Percentiles rank a stretch among this genome's conserved stretches.
phyloP scores from a whole-genome alignment of 1,284 basidiomycete species.

The Salmacisia buchloeana region DNA sequence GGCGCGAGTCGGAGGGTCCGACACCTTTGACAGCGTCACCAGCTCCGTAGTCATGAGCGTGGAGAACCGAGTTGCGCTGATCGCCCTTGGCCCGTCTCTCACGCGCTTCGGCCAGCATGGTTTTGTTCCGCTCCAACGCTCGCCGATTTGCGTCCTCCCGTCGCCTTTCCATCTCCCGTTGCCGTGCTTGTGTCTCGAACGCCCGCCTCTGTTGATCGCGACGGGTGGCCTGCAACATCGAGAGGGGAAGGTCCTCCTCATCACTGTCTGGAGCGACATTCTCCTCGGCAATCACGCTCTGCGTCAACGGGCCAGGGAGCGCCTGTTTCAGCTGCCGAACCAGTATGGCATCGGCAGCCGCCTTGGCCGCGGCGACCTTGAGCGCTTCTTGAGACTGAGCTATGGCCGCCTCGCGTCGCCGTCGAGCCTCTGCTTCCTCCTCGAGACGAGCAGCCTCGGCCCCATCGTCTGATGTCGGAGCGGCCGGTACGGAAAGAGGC shows the following conservation, averaged over 20 bases:
- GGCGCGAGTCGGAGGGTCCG: neutral
- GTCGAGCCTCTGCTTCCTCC: no score
- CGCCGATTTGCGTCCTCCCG: conserved; percentile 17
- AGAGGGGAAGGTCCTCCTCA: conserved; percentile 34
- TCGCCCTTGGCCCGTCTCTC: conserved; percentile 18
- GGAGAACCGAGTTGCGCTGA: neutral
- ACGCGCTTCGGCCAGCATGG: conserved; percentile 24
- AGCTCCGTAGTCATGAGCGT: conserved; percentile 3
- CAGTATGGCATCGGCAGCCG: conserved; percentile 9
- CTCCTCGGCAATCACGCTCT: conserved; percentile 10
- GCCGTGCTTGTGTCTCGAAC: conserved; percentile 18
- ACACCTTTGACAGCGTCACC: neutral
- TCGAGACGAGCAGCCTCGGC: no score
- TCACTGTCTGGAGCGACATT: conserved; percentile 19
- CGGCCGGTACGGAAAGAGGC: no score
- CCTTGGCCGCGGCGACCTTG: conserved; percentile 15
- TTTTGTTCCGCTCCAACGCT: conserved; percentile 21
- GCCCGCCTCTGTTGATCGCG: conserved; percentile 11
- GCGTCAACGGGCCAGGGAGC: neutral
- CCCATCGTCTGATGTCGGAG: no score
- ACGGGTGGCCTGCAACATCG: conserved; percentile 22
- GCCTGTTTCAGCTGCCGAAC: conserved; percentile 3
- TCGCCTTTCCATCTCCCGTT: conserved; percentile 19
- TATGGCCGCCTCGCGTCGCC: no score
- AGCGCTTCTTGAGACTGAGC: conserved; percentile 13